These are phyloP conservation scores for Primulina eburnea DNA, from an alignment of 257 asterid species.

Conservation along the genomic window DNA sequence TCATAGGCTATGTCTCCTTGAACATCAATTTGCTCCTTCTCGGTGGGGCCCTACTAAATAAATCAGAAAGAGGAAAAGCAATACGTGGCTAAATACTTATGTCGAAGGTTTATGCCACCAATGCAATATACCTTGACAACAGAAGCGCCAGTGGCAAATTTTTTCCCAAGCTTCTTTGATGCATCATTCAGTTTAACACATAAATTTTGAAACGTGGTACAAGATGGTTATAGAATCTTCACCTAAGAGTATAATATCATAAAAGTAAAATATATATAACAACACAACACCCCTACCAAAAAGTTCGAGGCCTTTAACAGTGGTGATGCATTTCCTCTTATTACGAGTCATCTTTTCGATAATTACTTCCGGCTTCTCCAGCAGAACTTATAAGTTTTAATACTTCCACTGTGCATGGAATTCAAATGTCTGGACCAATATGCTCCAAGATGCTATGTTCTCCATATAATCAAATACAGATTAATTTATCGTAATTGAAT, in stretches of 20 bases:
- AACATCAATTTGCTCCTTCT: constrained; percentile 98
- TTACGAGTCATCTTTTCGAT: constrained; percentile 94
- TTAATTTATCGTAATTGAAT: not conserved
- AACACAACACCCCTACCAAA: constrained; percentile 53
- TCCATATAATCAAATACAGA: too few species aligned
- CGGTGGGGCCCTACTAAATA: constrained; percentile 72
- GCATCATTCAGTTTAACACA: constrained; percentile 94
- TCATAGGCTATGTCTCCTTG: constrained; percentile 97
- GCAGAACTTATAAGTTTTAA: constrained; percentile 28
- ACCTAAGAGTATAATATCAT: constrained; percentile 1
- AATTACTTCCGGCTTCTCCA: constrained; percentile 89
- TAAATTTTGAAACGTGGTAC: constrained; percentile 28
- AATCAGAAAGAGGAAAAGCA: constrained; percentile 14
- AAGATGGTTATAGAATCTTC: constrained; percentile 18
- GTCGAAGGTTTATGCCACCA: constrained; percentile 17
- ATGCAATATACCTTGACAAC: constrained; percentile 70
- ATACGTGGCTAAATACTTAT: constrained; percentile 10
- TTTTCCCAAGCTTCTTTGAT: constrained; percentile 94
- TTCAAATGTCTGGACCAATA: constrained; percentile 15
- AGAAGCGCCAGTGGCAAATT: constrained; percentile 98
- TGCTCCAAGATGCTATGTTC: too few species aligned
- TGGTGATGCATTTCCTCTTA: constrained; percentile 91
- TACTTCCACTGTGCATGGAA: not conserved
- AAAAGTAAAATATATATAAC: constrained; percentile 16
- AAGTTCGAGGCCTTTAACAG: constrained; percentile 92